Conservation (phyloP, 225 moss, liverwort and hornwort species). For the Ulota crispa region DNA sequence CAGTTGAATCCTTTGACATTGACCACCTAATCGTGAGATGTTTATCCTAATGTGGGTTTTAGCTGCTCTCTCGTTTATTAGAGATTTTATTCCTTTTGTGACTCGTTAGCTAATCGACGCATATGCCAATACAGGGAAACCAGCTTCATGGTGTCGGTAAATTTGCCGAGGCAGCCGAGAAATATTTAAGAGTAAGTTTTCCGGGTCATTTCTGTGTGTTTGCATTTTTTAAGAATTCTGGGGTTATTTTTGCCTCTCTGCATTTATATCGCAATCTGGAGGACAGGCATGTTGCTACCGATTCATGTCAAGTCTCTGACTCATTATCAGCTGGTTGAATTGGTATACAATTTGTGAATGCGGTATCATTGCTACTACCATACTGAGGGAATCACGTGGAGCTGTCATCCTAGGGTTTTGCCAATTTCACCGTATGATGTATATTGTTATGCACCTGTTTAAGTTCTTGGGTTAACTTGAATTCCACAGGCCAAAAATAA, state of each 20-base stretch:
- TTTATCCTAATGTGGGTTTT: background rate
- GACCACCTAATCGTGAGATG: background rate
- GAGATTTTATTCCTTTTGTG: slow-evolving; percentile 5
- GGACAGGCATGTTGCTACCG: background rate
- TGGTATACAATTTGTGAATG: background rate
- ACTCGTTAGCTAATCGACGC: background rate
- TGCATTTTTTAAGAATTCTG: background rate
- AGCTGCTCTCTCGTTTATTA: background rate
- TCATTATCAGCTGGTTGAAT: background rate
- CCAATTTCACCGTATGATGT: background rate
- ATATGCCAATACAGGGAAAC: slow-evolving; percentile 66
- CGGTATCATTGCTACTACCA: background rate
- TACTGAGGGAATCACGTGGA: background rate
- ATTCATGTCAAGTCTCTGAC: background rate
- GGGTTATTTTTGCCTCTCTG: background rate
- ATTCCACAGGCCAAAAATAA: slow-evolving; percentile 78
- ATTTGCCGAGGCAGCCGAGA: slow-evolving; percentile 86
- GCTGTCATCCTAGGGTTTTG: background rate
- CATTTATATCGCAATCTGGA: slow-evolving; percentile 1
- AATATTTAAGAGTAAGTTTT: slow-evolving; percentile 71
- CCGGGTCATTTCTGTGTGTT: slow-evolving; percentile 7
- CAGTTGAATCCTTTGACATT: background rate
- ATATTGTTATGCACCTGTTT: background rate
- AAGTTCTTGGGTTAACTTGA: slow-evolving; percentile 3
- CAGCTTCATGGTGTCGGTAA: slow-evolving; percentile 76